A percentile compares a stretch with the other conserved stretches of the same genome.
Conservation (phyloP, 768 basidiomycete species). For the Russula dissimulans region DNA sequence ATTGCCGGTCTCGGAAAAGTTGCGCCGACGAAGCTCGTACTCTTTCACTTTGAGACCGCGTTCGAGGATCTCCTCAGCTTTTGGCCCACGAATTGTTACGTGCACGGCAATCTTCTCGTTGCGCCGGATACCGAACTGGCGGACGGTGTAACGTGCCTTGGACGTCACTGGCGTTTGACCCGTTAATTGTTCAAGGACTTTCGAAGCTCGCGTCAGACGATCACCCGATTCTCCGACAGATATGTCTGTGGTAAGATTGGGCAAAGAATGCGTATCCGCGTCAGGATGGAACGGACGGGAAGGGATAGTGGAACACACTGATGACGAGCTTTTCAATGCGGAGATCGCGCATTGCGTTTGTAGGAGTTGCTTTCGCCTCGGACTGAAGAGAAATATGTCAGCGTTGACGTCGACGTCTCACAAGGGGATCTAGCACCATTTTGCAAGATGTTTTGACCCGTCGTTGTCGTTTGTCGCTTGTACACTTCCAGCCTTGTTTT, state of each 20-base stretch:
- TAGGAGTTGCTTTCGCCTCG: slow-evolving; percentile 80
- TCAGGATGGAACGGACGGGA: slow-evolving; percentile 63
- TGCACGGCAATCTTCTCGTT: slow-evolving; percentile 98
- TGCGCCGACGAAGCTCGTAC: slow-evolving; percentile 93
- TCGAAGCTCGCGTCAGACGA: slow-evolving; percentile 5
- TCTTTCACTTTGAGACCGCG: slow-evolving; percentile 87
- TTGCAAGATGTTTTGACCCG: background rate
- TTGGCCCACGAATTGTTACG: slow-evolving; percentile 6
- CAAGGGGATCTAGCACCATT: background rate
- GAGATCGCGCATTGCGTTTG: slow-evolving; percentile 47
- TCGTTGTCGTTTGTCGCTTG: background rate
- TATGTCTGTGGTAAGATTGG: slow-evolving; percentile 71
- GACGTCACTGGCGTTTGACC: slow-evolving; percentile 44
- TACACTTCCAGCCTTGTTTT: background rate
- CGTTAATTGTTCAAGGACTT: slow-evolving; percentile 7
- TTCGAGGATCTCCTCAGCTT: slow-evolving; percentile 8
- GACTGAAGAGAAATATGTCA: slow-evolving; percentile 38
- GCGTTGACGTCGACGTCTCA: background rate
- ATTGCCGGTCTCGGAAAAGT: slow-evolving; percentile 99
- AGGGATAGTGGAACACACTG: background rate
- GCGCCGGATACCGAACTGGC: slow-evolving; percentile 97
- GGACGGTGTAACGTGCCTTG: slow-evolving; percentile 99
- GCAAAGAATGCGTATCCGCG: slow-evolving; percentile 36
- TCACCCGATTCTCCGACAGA: slow-evolving; percentile 74
- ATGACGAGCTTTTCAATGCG: slow-evolving; percentile 5